Conservation (phyloP, 1,284 basidiomycete species). For the Coniferiporia weirii region DNA sequence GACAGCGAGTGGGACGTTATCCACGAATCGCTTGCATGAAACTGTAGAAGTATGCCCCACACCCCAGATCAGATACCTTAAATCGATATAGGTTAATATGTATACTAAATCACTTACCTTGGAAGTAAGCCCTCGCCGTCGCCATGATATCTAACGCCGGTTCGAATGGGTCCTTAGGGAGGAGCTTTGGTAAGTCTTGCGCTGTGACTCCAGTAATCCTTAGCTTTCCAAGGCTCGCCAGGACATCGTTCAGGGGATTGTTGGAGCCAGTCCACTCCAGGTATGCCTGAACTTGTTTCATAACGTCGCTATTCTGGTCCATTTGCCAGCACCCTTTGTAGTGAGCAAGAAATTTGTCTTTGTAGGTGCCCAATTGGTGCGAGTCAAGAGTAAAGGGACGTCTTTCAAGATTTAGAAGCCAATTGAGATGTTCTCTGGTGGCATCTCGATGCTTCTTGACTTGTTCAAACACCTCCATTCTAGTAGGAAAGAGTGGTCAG, state of each 20-base stretch:
- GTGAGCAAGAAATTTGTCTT: conserved; percentile 47
- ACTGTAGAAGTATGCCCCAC: background rate
- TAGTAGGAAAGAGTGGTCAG: conserved; percentile 21
- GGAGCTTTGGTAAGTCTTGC: conserved; percentile 45
- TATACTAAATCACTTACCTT: conserved; percentile 43
- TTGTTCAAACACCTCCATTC: conserved; percentile 40
- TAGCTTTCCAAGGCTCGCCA: background rate
- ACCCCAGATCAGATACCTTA: too few relatives aligned
- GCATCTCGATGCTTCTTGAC: conserved; percentile 37
- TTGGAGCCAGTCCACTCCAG: background rate
- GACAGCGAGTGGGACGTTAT: conserved; percentile 58
- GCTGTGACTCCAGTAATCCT: conserved; percentile 26
- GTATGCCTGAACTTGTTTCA: background rate
- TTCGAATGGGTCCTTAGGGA: conserved; percentile 49
- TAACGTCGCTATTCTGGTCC: background rate
- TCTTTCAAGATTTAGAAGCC: conserved; percentile 49
- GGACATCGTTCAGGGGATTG: background rate
- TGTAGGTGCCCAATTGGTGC: conserved; percentile 53
- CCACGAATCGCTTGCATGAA: background rate
- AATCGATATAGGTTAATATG: too few relatives aligned
- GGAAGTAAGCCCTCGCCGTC: conserved; percentile 66
- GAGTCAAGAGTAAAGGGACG: conserved; percentile 53
- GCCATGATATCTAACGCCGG: conserved; percentile 57
- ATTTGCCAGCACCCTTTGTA: conserved; percentile 31
- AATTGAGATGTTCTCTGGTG: conserved; percentile 40